phyloP scores from a whole-genome alignment of 805 yeast species.

The Lipomyces lipofer region DNA sequence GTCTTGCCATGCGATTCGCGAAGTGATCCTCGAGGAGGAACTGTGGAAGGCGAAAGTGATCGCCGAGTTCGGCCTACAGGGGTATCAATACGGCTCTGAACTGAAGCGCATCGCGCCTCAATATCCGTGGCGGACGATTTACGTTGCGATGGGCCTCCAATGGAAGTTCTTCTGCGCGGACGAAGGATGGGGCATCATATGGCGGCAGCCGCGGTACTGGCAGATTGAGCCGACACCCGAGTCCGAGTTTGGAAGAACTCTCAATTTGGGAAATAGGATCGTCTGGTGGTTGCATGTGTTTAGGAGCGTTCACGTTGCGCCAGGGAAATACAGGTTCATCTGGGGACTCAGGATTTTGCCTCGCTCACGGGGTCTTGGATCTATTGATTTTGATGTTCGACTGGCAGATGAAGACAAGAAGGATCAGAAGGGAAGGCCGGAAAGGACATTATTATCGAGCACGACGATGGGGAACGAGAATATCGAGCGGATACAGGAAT shows the following conservation, averaged over 20 bases:
- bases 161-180: slow-evolving; percentile 28
- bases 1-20: slow-evolving; percentile 6
- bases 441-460: slow-evolving; percentile 1
- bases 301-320: slow-evolving; percentile 18
- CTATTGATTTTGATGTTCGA: slow-evolving; percentile 13
- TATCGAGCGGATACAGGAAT: background rate
- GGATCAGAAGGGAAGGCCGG: slow-evolving; percentile 21
- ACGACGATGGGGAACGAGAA: slow-evolving; percentile 4
- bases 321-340: slow-evolving; percentile 18
- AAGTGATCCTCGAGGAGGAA: slow-evolving; percentile 7
- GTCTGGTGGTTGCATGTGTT: slow-evolving; percentile 29
- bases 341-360: slow-evolving; percentile 22
- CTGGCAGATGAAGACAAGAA: slow-evolving; percentile 11
- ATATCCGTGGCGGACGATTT: slow-evolving; percentile 15
- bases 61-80: slow-evolving; percentile 15
- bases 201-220: slow-evolving; percentile 22
- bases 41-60: slow-evolving; percentile 19
- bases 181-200: slow-evolving; percentile 28
- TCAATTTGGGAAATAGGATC: slow-evolving; percentile 6
- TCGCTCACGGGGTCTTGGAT: background rate
- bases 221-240: background rate
- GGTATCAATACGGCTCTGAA: slow-evolving; percentile 8
- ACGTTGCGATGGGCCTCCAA: slow-evolving; percentile 14
- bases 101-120: background rate
- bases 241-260: slow-evolving; percentile 15